These are phyloP conservation scores for Haplographium delicatum DNA, from an alignment of 495 filamentous ascomycete species.

Conservation along the genomic window DNA sequence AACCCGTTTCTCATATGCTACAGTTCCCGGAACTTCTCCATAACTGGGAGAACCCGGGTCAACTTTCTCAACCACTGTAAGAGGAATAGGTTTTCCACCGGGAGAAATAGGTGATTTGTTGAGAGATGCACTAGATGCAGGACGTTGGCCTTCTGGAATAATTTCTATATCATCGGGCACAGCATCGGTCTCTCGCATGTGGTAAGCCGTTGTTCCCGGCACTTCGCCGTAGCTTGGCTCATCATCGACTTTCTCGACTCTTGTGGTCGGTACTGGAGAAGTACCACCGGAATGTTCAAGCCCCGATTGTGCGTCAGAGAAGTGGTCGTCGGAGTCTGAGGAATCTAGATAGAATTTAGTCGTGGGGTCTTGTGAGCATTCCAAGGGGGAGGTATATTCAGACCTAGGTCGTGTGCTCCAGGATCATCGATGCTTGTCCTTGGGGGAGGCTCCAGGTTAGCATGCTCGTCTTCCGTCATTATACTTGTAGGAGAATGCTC, in stretches of 20 bases:
- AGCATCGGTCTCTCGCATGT: conserved; percentile 72
- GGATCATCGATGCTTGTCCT: conserved; percentile 65
- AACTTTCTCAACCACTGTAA: conserved; percentile 77
- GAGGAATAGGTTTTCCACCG: conserved; percentile 63
- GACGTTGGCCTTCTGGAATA: conserved; percentile 22
- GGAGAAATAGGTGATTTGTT: conserved; percentile 31
- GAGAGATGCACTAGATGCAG: neutral
- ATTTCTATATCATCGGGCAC: conserved; percentile 61
- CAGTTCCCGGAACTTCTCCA: conserved; percentile 21
- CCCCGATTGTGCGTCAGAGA: conserved; percentile 82
- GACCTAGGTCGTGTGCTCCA: conserved; percentile 80
- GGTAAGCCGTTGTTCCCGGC: conserved; percentile 75
- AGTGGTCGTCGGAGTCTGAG: conserved; percentile 81
- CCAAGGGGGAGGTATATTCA: neutral
- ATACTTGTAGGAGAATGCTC: neutral
- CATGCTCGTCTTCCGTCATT: conserved; percentile 33
- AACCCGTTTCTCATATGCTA: conserved; percentile 17
- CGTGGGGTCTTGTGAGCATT: neutral
- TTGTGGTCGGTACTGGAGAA: conserved; percentile 70
- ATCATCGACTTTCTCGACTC: conserved; percentile 75
- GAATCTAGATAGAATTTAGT: conserved; percentile 36
- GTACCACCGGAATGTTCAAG: conserved; percentile 28
- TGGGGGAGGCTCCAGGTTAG: conserved; percentile 59
- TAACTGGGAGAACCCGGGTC: conserved; percentile 46
- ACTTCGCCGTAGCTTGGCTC: conserved; percentile 77